A percentile compares a stretch with the other conserved stretches of the same genome.
phyloP scores from a whole-genome alignment of 2,329 filamentous ascomycete species.

The Neodidymelliopsis sp. region DNA sequence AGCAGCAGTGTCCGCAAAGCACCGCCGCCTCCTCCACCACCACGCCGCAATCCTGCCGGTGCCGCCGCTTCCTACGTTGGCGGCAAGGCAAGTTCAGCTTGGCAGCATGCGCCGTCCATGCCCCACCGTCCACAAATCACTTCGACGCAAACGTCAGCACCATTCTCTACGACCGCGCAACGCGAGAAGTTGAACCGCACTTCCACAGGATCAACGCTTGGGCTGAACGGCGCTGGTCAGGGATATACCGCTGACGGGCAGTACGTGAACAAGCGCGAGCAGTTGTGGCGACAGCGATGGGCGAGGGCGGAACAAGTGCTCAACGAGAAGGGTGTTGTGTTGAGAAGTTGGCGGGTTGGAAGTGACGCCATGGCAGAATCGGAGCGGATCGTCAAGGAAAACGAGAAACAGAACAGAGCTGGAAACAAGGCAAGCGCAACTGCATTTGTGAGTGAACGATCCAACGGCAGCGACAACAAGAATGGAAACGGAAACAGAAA shows the following conservation, averaged over 20 bases:
- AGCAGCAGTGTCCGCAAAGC: constrained; percentile 21
- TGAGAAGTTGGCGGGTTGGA: constrained; percentile 78
- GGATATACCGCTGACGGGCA: constrained; percentile 27
- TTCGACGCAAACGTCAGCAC: constrained; percentile 28
- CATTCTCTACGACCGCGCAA: constrained; percentile 36
- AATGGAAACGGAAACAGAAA: constrained; percentile 1
- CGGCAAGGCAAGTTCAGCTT: constrained; percentile 46
- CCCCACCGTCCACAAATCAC: constrained; percentile 35
- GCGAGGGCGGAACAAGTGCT: constrained; percentile 69
- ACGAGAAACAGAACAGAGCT: constrained; percentile 7
- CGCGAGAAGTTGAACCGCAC: constrained; percentile 35
- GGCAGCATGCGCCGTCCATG: constrained; percentile 44
- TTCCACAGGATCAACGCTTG: constrained; percentile 36
- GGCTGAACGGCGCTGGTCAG: constrained; percentile 24
- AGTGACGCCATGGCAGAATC: constrained; percentile 73
- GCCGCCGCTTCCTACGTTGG: constrained; percentile 49
- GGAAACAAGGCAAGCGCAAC: constrained; percentile 7
- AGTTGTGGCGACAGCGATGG: constrained; percentile 74
- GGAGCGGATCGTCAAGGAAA: constrained; percentile 65
- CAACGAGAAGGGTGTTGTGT: constrained; percentile 68
- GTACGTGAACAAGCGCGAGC: constrained; percentile 70
- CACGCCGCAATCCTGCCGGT: constrained; percentile 47
- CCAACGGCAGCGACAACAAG: too few relatives aligned
- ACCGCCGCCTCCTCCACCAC: constrained; percentile 46
- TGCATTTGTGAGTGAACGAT: not conserved